phyloP scores from a whole-genome alignment of 1,139 yeast genomes.

The Blastobotrys apis region DNA sequence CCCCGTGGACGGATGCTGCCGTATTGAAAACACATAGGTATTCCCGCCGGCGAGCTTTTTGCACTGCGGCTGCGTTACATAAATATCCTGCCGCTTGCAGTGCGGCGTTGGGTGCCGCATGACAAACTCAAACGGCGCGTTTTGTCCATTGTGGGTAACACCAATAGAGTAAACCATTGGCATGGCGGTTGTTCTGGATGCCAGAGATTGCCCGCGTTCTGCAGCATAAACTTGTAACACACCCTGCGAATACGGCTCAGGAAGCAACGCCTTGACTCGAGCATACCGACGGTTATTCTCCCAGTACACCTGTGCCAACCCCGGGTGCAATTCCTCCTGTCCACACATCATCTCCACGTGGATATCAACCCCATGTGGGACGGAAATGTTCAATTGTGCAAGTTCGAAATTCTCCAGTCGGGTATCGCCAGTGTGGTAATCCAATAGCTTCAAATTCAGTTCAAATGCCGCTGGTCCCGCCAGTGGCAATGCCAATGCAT shows the following conservation, averaged over 20 bases:
- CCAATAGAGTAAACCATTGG: conserved; percentile 73
- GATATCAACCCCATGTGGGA: conserved; percentile 69
- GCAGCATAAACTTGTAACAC: conserved; percentile 75
- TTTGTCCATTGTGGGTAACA: conserved; percentile 65
- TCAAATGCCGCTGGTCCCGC: conserved; percentile 76
- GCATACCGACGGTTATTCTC: conserved; percentile 59
- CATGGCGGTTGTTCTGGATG: not conserved
- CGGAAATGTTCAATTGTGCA: conserved; percentile 68
- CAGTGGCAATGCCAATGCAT: conserved; percentile 77
- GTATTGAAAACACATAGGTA: conserved; percentile 59
- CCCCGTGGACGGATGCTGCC: conserved; percentile 62
- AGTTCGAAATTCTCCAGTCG: conserved; percentile 69
- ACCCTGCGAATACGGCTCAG: conserved; percentile 63
- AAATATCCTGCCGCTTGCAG: conserved; percentile 67
- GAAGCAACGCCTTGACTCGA: conserved; percentile 75
- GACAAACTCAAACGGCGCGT: conserved; percentile 59
- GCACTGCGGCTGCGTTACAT: conserved; percentile 81
- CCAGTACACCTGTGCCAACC: conserved; percentile 77
- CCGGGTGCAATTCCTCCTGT: conserved; percentile 29
- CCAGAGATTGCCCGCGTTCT: conserved; percentile 52
- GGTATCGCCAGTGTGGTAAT: conserved; percentile 73
- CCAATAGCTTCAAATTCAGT: conserved; percentile 53
- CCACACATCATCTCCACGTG: conserved; percentile 44
- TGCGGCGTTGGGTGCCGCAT: conserved; percentile 68
- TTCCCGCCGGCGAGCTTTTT: conserved; percentile 53